Base-by-base conservation (phyloP, 805 yeast genomes). In the Lipomyces japonicus region DNA sequence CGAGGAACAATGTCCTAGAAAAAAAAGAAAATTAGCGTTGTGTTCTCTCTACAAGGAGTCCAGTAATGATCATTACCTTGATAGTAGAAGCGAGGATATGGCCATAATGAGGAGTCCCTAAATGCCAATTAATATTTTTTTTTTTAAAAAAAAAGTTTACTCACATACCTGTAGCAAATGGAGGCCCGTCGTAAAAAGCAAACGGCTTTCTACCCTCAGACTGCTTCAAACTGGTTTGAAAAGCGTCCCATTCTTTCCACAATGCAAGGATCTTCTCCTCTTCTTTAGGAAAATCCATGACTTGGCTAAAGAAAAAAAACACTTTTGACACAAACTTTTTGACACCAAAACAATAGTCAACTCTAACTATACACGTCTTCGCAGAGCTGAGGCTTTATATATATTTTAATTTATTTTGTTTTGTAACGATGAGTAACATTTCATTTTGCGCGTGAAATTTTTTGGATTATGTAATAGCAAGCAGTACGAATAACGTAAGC, bases 131-230 rank as follows among this genome's bases (percentile, higher is more conserved):
- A 14, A 6, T 10, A 34, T 14, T 18, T 34, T 6, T 6, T 14
- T 14, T 6, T 6, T 16, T 23, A 6, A 14, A 9, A 9, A 40
- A 22, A 16, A 24, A 26, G 12, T 25, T 5, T 4, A 32, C 32
- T 40, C 39, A 36, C 45, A 22, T 47, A 51, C 61, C 61, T 1
- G 98, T 93, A 50, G 99, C 99, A 71, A 93, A 93, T 61, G 99
- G 99, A 6, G 99, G 99, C 25, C 99, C 99, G 72, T 93, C 99
- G 65, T 86, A 93, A 69, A 93, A 93, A 34, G 96, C 80, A 69
- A 90, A 93, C 51, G 82, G 84, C 31, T 95, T 93, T 60, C 81
- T 79, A 48, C 80, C 97, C 67, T 91, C 77, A 39, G 95, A 86
- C 61, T 89, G 75, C 66, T 90, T 82, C 58, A 88, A 68, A 26